Percentiles rank a stretch among this genome's conserved stretches.
Conservation (phyloP, 2,329 filamentous ascomycete species). For the Parasarocladium wereldwijsianum region DNA sequence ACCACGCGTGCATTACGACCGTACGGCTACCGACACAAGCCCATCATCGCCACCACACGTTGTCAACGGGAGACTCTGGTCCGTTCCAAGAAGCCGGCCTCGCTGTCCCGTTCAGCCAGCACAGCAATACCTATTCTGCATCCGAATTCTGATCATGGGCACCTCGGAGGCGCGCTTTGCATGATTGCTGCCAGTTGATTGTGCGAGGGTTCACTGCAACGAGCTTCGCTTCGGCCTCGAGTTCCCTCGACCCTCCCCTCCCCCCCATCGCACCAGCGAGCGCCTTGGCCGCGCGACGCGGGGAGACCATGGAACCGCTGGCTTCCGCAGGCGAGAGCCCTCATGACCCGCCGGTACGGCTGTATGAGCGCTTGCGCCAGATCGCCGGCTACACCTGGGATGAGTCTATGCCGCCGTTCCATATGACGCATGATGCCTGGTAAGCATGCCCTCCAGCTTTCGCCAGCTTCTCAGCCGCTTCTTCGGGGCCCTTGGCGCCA, state of each 20-base stretch:
- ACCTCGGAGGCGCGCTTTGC: conserved; percentile 2
- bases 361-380: conserved; percentile 60
- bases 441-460: conserved; percentile 17
- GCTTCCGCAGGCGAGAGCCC: conserved; percentile 35
- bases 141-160: conserved; percentile 3
- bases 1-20: too few species aligned
- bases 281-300: background rate
- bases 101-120: too few species aligned
- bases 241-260: background rate
- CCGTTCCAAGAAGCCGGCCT: too few species aligned
- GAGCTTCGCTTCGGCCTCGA: too few species aligned
- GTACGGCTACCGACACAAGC: too few species aligned
- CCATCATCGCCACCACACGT: too few species aligned
- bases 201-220: too few species aligned
- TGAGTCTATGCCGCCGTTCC: conserved; percentile 40
- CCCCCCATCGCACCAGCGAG: background rate
- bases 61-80: too few species aligned
- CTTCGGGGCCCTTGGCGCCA: too few species aligned
- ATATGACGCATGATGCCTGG: conserved; percentile 82
- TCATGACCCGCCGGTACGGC: conserved; percentile 48
- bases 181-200: too few species aligned
- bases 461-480: conserved; percentile 1
- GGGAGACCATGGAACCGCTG: conserved; percentile 36
- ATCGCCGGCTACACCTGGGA: conserved; percentile 67
- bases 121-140: too few species aligned